These are phyloP conservation scores for Coemansia biformis DNA, from an alignment of 192 early-diverging fungal species.

Conservation along the genomic window DNA sequence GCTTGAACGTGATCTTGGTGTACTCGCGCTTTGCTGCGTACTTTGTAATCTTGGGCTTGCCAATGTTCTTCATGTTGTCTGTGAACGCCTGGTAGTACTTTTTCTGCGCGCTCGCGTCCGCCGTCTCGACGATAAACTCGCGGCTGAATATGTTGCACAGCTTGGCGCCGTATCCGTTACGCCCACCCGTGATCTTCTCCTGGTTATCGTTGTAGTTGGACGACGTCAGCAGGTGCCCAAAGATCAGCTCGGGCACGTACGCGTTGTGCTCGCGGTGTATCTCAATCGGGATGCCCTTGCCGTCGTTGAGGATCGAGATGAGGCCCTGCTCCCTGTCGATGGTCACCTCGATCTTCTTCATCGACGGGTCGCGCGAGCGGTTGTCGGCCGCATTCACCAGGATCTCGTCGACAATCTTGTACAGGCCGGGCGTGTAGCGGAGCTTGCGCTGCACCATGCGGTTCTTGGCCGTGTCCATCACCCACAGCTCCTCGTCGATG, in stretches of 20 bases:
- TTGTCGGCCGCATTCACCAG: slow-evolving; percentile 95
- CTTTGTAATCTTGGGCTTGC: slow-evolving; percentile 67
- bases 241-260: slow-evolving; percentile 96
- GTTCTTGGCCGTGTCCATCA: slow-evolving; percentile 64
- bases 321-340: slow-evolving; percentile 72
- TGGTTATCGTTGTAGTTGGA: slow-evolving; percentile 96
- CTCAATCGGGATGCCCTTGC: slow-evolving; percentile 89
- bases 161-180: slow-evolving; percentile 93
- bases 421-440: slow-evolving; percentile 81
- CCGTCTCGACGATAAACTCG: slow-evolving; percentile 91
- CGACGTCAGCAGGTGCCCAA: slow-evolving; percentile 93
- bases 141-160: slow-evolving; percentile 96
- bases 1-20: slow-evolving; percentile 91
- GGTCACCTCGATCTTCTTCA: slow-evolving; percentile 83
- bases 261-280: slow-evolving; percentile 84
- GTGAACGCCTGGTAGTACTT: slow-evolving; percentile 82
- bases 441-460: slow-evolving; percentile 61
- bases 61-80: slow-evolving; percentile 84
- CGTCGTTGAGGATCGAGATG: slow-evolving; percentile 92
- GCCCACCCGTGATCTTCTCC: slow-evolving; percentile 91
- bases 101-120: slow-evolving; percentile 61
- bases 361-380: slow-evolving; percentile 82
- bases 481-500: slow-evolving; percentile 78
- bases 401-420: slow-evolving; percentile 99
- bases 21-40: slow-evolving; percentile 69